Evolutionary conservation across 2,329 filamentous ascomycete species (phyloP), one percentile per base, ranked within the genome.

Genomic region (Fusarium zealandicum): DNA sequence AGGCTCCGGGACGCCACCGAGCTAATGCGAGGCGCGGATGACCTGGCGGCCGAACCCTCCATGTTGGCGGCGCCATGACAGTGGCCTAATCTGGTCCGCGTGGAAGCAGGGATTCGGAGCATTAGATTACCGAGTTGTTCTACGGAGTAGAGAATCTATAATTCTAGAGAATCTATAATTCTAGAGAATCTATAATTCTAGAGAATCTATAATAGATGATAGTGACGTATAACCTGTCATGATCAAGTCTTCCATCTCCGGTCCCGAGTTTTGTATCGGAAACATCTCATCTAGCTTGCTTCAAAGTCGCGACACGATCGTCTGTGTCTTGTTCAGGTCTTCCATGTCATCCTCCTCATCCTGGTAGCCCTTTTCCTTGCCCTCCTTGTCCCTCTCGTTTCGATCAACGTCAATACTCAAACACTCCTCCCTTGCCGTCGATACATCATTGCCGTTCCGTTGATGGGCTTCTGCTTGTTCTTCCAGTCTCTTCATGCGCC

Each of bases 21-120:
- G 22, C 47, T 45, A 43, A 40, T 12, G 39, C 16, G 14, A 27
- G 25, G 22, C 7, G 28, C 28, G 20, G 28, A 17, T 2, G 22
- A 28, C 16, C 40, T 35, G 46, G 59, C 63, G 62, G 62, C 63
- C 63, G 59, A 61, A 51, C 61, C 60, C 46, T n/a, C n/a, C n/a
- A n/a, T 53, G 61, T 46, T 44, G 22, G 13, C 30, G 27, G 38
- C 32, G 28, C 39, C 36, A 32, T 44, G 22, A 27, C 37, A 36
- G 39, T 51, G 55, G 51, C 28, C 14, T 17, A 47, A 48, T 35
- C 33, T 63, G 42, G 28, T 53, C 54, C 59, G 59, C 46, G 35
- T 45, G 35, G 46, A 41, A 44, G 22, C 37, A 54, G 60, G 60
- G 46, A 27, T 55, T 63, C 52, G 60, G 59, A 9, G 12, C 42